Evolutionary conservation across 169 alveolate species (phyloP).

Genomic region (Amoebophrya sp.): DNA sequence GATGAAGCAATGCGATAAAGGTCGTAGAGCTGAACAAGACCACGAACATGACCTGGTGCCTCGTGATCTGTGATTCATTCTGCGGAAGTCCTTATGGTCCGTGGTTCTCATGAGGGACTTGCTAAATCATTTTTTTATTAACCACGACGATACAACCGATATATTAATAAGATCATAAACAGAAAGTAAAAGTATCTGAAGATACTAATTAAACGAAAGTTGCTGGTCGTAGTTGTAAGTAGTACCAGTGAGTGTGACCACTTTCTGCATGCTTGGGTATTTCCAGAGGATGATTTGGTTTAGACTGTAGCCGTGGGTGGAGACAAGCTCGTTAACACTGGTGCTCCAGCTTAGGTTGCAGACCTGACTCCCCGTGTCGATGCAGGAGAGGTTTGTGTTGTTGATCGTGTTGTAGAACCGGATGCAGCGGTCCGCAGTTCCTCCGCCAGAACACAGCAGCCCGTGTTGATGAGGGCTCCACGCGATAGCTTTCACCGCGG

Average conservation of each 20-base stretch:
- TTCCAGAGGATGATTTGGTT: constrained; percentile 89
- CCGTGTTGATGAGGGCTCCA: constrained; percentile 93
- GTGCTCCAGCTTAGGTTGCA: constrained; percentile 88
- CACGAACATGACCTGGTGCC: too few relatives aligned
- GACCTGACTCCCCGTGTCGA: constrained; percentile 59
- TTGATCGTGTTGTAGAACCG: constrained; percentile 86
- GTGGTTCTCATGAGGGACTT: too few relatives aligned
- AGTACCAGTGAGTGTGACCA: constrained; percentile 59
- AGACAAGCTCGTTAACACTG: constrained; percentile 79
- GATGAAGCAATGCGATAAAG: too few relatives aligned
- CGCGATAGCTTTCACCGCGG: constrained; percentile 80
- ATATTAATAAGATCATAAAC: too few relatives aligned
- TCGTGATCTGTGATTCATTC: too few relatives aligned
- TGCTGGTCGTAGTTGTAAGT: too few relatives aligned
- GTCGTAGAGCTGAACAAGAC: too few relatives aligned
- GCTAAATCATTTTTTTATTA: too few relatives aligned
- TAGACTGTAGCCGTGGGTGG: constrained; percentile 91
- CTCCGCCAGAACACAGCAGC: constrained; percentile 91
- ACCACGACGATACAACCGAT: neutral
- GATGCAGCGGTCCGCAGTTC: constrained; percentile 93
- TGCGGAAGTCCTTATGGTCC: too few relatives aligned
- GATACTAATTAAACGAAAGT: neutral
- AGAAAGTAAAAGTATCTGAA: neutral
- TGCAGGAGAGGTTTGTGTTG: constrained; percentile 29
- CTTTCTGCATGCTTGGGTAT: constrained; percentile 77